Evolutionary conservation across 192 early-diverging fungal genomes (phyloP).

Genomic region (Linnemannia zychae): DNA sequence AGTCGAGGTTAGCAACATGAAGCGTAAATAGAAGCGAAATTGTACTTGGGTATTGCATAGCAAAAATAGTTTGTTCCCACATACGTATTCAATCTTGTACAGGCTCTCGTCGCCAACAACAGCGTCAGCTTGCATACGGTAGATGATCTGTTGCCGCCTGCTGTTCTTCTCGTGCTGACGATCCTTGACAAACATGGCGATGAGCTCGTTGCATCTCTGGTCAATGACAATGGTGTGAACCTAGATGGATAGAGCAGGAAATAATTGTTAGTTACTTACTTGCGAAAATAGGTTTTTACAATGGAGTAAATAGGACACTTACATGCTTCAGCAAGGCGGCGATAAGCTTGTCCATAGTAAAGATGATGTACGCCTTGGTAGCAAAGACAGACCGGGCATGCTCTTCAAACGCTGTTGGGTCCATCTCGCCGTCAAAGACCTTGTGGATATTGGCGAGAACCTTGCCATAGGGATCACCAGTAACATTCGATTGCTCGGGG

Average conservation of each 20-base stretch:
- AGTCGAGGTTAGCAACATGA: not conserved
- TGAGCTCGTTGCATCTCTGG: conserved; percentile 69
- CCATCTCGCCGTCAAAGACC: conserved; percentile 86
- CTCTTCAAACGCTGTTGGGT: conserved; percentile 89
- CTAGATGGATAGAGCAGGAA: conserved; percentile 26
- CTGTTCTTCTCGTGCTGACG: conserved; percentile 61
- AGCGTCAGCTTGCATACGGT: conserved; percentile 79
- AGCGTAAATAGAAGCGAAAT: not conserved
- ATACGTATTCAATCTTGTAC: conserved; percentile 85
- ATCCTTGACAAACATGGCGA: conserved; percentile 76
- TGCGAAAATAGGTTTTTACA: not conserved
- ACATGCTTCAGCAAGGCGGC: conserved; percentile 87
- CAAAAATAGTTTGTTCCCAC: conserved; percentile 25
- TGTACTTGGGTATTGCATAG: not conserved
- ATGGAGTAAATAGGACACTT: conserved; percentile 10
- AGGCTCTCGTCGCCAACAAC: conserved; percentile 85
- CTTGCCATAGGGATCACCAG: conserved; percentile 82
- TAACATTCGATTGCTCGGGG: conserved; percentile 66
- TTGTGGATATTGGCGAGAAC: conserved; percentile 81
- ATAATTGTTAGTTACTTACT: not conserved
- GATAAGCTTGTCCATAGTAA: conserved; percentile 92
- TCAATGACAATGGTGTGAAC: conserved; percentile 78
- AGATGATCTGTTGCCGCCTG: conserved; percentile 76
- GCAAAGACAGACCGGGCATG: conserved; percentile 86
- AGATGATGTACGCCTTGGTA: conserved; percentile 89